Evolutionary conservation across 345 rosid species (phyloP), one percentile per base, ranked within the genome.

Genomic region (Hibiscus tridactylites): DNA sequence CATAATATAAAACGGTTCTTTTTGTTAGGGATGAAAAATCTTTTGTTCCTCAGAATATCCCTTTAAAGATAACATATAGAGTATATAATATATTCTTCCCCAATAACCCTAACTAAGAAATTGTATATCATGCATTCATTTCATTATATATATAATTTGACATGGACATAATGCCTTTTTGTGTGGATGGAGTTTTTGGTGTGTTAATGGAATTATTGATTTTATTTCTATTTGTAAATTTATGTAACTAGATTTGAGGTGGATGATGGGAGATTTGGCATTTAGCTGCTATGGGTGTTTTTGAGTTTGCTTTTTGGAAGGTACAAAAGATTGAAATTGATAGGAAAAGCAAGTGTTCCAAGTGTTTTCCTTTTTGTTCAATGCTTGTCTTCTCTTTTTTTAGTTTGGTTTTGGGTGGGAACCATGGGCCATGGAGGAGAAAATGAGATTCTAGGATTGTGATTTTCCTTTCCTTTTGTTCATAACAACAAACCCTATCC

Each of bases 221-320:
- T 24, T 3, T 31, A 66, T 5, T 1, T 31, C 47, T 50, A 12
- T 29, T n/a, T 75, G 47, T 28, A 3, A 9, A 6, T 19, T 28
- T 11, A 33, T 58, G 29, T 9, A 28, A 26, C 11, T n/a, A 46
- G 35, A 58, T 60, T 39, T 39, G 29, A 6, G 49, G 66, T 56
- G 61, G 73, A 78, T 76, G 83, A 81, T 71, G 26, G 73, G 80
- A 67, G 82, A 74, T 78, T 82, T 75, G 84, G 84, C 79, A 62
- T 82, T 70, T 82, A 61, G 82, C 57, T 81, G 78, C 78, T 57
- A 1, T 28, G 24, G 37, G 61, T 70, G 59, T 54, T 54, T 56
- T 35, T 19, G 9, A 37, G 15, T 44, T 54, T 58, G 28, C 33
- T 56, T 68, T 67, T 58, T 39, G 54, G 26, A 69, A 13, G 72